A percentile compares a stretch with the other conserved stretches of the same genome.
phyloP scores from a whole-genome alignment of 2,329 filamentous ascomycete genomes.

The Ophiostoma australiae region DNA sequence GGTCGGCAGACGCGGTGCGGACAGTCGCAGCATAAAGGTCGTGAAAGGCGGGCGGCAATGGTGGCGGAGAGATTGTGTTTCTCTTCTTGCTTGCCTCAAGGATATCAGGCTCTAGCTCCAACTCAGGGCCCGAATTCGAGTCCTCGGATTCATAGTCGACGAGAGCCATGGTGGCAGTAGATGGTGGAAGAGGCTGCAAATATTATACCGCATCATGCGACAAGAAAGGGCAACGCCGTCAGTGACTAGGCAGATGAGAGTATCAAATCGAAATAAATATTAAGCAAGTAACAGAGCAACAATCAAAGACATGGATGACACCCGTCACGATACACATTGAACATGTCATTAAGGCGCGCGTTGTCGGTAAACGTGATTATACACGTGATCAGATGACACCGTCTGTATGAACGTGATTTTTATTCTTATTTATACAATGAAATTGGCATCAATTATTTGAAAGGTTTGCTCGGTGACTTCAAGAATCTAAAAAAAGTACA shows the following conservation, averaged over 20 bases:
- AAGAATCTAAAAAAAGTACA: no score
- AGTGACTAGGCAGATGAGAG: not conserved
- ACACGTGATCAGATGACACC: not conserved
- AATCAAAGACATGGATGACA: not conserved
- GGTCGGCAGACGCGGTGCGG: constrained; percentile 71
- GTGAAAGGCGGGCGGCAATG: constrained; percentile 75
- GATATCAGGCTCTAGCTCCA: not conserved
- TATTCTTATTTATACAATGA: no score
- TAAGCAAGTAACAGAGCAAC: not conserved
- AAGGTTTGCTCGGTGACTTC: no score
- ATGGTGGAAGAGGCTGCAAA: not conserved
- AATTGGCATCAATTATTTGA: no score
- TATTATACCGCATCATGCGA: not conserved
- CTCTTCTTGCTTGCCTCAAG: not conserved
- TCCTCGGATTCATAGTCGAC: constrained; percentile 39
- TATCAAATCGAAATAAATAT: not conserved
- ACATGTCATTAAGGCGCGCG: not conserved
- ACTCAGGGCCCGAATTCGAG: constrained; percentile 10
- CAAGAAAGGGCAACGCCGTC: not conserved
- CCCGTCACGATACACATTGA: not conserved
- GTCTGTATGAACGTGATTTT: no score
- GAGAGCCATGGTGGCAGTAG: constrained; percentile 27
- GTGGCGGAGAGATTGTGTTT: constrained; percentile 49
- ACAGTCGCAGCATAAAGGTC: constrained; percentile 83
- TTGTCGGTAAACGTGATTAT: not conserved